A percentile compares a stretch with the other conserved stretches of the same genome.
Conservation (phyloP, 495 filamentous ascomycete species). For the Trichoderma reesei region DNA sequence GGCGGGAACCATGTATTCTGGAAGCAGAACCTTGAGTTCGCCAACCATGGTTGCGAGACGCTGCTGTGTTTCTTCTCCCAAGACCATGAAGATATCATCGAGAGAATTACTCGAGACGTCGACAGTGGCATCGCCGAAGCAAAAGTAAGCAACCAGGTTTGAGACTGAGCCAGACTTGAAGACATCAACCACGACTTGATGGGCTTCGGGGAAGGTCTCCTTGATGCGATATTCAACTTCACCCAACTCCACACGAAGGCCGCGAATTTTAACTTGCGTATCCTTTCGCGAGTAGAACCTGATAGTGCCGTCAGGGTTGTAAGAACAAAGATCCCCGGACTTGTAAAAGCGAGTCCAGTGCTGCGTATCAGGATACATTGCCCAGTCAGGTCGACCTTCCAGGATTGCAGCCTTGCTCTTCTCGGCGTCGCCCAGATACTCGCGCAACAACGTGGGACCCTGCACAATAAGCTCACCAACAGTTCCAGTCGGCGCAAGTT, state of each 20-base stretch:
- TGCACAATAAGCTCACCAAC: conserved; percentile 43
- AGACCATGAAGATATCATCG: background rate
- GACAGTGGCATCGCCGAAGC: background rate
- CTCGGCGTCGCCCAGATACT: conserved; percentile 29
- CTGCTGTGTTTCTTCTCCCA: background rate
- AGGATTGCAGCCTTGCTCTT: conserved; percentile 14
- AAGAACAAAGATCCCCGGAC: conserved; percentile 14
- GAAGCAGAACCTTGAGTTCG: conserved; percentile 8
- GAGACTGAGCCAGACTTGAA: conserved; percentile 18
- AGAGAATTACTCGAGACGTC: background rate
- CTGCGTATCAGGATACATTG: background rate
- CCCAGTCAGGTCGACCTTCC: background rate
- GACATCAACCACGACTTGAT: conserved; percentile 35
- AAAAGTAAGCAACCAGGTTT: background rate
- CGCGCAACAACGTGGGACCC: conserved; percentile 41
- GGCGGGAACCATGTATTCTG: conserved; percentile 20
- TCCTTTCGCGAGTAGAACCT: conserved; percentile 37
- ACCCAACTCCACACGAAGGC: conserved; percentile 32
- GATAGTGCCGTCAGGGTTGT: conserved; percentile 7
- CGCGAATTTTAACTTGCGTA: conserved; percentile 13
- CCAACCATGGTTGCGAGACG: background rate
- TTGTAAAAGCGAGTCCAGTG: conserved; percentile 9
- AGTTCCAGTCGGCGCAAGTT: conserved; percentile 45
- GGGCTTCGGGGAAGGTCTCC: conserved; percentile 10
- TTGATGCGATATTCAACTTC: conserved; percentile 27